Evolutionary conservation across 805 yeast species (phyloP), one percentile per base, ranked within the genome.

Genomic region (Sugiyamaella smithiae): DNA sequence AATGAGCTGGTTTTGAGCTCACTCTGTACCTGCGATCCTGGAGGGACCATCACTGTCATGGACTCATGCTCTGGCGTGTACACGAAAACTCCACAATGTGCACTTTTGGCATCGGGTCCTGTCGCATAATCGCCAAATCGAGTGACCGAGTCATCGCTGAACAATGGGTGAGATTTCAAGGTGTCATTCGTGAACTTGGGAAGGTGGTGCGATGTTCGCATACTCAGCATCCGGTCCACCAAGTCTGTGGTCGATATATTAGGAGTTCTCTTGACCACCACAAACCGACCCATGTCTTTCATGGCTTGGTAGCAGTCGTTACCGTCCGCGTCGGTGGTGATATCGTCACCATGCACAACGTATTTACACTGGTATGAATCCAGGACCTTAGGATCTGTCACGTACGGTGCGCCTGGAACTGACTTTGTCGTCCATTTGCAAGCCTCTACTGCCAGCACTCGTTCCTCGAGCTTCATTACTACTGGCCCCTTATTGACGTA

Each of bases 341-440:
- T 88, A 63, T 93, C 99, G 67, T 93, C 99, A 5, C 99, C 99
- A 66, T 93, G 99, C 8, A 93, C 96, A n/a, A 93, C 99, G 64
- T 82, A 93, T 61, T 80, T 68, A 70, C 99, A 93, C 5, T 77
- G 78, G 61, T 79, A 79, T 22, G 72, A 57, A 57, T 85, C 88
- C 88, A 89, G 77, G 45, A 88, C 84, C 36, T 69, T 70, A 0
- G 95, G 95, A 55, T 82, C 85, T 0, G 99, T 93, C 11, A 91
- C 97, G 63, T 93, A 93, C 1, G 99, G 99, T 0, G 98, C 97
- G 54, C 76, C 72, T 1, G 82, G 76, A 14, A 91, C 76, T 0
- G 85, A 80, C 38, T 70, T 61, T 1, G 89, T 81, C 44, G 85
- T 77, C 99, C 99, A 93, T 61, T 88, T 82, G 66, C 96, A 89